phyloP scores from a whole-genome alignment of 495 filamentous ascomycete genomes.

The Parathielavia hyrcaniae region DNA sequence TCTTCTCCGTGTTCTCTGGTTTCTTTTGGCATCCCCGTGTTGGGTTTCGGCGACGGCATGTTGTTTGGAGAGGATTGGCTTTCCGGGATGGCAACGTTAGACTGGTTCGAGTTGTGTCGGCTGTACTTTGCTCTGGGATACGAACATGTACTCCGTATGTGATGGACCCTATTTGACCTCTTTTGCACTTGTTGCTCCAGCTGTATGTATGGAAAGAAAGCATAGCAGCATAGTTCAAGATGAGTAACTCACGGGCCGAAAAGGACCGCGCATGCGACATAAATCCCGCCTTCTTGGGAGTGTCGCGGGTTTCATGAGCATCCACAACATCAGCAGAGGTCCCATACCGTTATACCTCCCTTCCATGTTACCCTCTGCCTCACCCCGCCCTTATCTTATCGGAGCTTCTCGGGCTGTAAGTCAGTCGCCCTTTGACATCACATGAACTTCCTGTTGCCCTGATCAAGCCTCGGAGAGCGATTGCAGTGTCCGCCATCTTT shows the following conservation, averaged over 20 bases:
- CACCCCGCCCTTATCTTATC: slow-evolving; percentile 24
- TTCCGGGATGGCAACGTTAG: slow-evolving; percentile 11
- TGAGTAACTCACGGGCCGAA: not conserved
- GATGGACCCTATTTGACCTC: not conserved
- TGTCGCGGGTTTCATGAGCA: not conserved
- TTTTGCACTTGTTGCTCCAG: not conserved
- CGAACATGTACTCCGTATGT: not conserved
- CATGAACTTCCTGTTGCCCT: not conserved
- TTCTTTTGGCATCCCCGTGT: not conserved
- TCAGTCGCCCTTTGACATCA: not conserved
- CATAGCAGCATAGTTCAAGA: not conserved
- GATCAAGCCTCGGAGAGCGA: not conserved
- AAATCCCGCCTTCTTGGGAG: too few relatives aligned
- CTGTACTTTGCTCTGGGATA: slow-evolving; percentile 5
- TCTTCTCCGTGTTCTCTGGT: not conserved
- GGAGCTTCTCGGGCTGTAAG: not conserved
- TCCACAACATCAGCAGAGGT: too few relatives aligned
- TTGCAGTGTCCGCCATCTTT: too few relatives aligned
- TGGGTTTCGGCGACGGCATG: not conserved
- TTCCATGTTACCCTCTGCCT: too few relatives aligned
- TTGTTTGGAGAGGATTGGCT: slow-evolving; percentile 5
- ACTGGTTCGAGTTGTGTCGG: slow-evolving; percentile 12
- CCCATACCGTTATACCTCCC: too few relatives aligned
- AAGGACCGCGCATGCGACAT: not conserved
- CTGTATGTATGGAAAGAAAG: not conserved